Evolutionary conservation across 140 eudicot species (phyloP).

Genomic region (Erigeron philadelphicus): DNA sequence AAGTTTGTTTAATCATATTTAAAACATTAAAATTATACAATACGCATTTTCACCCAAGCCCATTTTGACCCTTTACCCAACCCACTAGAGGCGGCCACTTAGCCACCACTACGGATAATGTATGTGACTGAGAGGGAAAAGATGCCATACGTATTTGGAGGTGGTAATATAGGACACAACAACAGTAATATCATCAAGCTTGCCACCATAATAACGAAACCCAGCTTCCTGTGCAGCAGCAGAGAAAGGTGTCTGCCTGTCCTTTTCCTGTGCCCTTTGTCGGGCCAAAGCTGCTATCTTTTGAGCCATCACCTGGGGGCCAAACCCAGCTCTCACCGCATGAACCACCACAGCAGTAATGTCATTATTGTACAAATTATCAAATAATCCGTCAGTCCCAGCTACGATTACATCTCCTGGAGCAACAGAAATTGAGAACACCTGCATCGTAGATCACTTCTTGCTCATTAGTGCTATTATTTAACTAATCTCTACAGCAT

Average conservation of each 20-base stretch:
- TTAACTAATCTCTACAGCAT: not conserved
- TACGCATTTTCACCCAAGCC: not conserved
- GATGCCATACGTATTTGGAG: not conserved
- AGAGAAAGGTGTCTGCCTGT: constrained; percentile 17
- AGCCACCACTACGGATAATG: not conserved
- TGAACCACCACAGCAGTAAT: constrained; percentile 15
- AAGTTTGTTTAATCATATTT: not conserved
- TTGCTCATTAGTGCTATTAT: not conserved
- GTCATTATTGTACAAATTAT: constrained; percentile 12
- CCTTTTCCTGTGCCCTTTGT: constrained; percentile 18
- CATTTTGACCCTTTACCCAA: not conserved
- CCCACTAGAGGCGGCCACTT: not conserved
- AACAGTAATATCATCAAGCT: constrained; percentile 19
- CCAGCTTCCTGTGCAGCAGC: constrained; percentile 16
- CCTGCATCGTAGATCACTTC: constrained; percentile 1
- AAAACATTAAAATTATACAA: not conserved
- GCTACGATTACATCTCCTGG: constrained; percentile 16
- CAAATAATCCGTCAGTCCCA: constrained; percentile 16
- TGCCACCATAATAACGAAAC: constrained; percentile 18
- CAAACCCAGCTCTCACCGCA: constrained; percentile 17
- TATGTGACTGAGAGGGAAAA: not conserved
- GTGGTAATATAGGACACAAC: constrained; percentile 5
- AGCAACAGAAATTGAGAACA: constrained; percentile 7
- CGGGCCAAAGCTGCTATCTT: constrained; percentile 23
- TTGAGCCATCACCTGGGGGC: constrained; percentile 14